phyloP scores from a whole-genome alignment of 345 rosid genomes.

The Aquilaria sinensis region DNA sequence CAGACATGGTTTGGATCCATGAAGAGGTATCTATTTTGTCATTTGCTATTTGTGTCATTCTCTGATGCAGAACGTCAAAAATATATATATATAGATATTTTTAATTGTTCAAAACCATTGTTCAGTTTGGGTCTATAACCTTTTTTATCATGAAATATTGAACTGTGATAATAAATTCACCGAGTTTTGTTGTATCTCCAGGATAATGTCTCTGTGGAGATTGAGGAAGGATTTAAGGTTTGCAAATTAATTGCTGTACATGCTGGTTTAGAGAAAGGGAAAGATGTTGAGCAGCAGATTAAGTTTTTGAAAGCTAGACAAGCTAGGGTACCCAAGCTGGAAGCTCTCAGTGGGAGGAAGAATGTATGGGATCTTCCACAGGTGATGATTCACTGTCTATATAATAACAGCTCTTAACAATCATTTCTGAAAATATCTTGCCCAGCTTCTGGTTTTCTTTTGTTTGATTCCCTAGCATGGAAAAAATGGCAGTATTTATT shows the following conservation, averaged over 20 bases:
- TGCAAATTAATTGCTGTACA: constrained; percentile 72
- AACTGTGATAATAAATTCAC: not conserved
- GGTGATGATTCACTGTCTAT: constrained; percentile 28
- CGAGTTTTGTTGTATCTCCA: constrained; percentile 15
- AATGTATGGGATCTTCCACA: constrained; percentile 77
- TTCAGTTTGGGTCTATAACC: not conserved
- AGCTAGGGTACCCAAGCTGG: constrained; percentile 48
- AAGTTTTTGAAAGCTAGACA: constrained; percentile 51
- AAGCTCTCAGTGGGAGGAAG: constrained; percentile 59
- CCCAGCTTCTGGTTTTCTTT: not conserved
- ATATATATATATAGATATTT: not conserved
- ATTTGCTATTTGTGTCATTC: not conserved
- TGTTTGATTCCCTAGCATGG: not conserved
- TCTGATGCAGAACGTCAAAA: not conserved
- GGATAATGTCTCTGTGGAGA: constrained; percentile 64
- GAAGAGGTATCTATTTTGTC: constrained; percentile 53
- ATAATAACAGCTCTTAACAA: not conserved
- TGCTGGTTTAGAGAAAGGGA: constrained; percentile 67
- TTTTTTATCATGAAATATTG: not conserved
- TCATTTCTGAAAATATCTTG: not conserved
- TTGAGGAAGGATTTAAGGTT: constrained; percentile 37
- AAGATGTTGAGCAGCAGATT: constrained; percentile 48
- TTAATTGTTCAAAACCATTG: not conserved
- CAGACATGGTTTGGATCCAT: constrained; percentile 76
- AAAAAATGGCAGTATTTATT: not conserved